phyloP scores from a whole-genome alignment of 768 basidiomycete genomes.

The Cystofilobasidium bisporidii region DNA sequence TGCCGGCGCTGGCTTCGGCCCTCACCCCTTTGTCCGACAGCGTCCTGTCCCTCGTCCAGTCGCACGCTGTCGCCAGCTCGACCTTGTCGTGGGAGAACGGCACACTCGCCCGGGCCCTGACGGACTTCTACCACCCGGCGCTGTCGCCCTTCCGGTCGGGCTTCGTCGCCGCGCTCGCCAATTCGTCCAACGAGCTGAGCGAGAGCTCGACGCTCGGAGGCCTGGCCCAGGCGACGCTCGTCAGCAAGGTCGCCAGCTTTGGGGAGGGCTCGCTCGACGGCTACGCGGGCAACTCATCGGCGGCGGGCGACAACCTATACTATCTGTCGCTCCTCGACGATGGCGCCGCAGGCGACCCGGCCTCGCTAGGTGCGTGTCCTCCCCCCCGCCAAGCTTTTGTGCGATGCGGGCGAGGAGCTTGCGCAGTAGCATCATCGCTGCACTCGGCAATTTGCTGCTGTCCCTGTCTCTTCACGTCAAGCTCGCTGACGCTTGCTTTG shows the following conservation, averaged over 20 bases:
- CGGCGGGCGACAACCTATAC: slow-evolving; percentile 33
- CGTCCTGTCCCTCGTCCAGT: slow-evolving; percentile 5
- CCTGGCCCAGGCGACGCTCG: slow-evolving; percentile 14
- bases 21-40: slow-evolving; percentile 1
- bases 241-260: slow-evolving; percentile 3
- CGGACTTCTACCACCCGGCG: slow-evolving; percentile 46
- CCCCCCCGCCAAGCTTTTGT: too few relatives aligned
- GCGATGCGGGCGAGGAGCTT: not conserved
- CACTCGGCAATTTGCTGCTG: too few relatives aligned
- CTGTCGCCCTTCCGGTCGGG: slow-evolving; percentile 46
- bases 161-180: slow-evolving; percentile 43
- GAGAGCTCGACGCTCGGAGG: slow-evolving; percentile 40
- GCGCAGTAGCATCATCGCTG: too few relatives aligned
- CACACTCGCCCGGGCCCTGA: slow-evolving; percentile 44
- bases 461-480: too few relatives aligned
- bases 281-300: slow-evolving; percentile 42
- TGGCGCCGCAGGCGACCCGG: slow-evolving; percentile 64
- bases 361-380: slow-evolving; percentile 36
- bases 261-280: not conserved
- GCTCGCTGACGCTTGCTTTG: too few relatives aligned
- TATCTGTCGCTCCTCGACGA: slow-evolving; percentile 49
- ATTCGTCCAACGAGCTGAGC: slow-evolving; percentile 29
- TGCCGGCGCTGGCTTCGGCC: not conserved
- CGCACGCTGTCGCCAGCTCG: slow-evolving; percentile 5
- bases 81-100: slow-evolving; percentile 52